phyloP scores from a whole-genome alignment of 148 eudicot species.

The Simmondsia chinensis region DNA sequence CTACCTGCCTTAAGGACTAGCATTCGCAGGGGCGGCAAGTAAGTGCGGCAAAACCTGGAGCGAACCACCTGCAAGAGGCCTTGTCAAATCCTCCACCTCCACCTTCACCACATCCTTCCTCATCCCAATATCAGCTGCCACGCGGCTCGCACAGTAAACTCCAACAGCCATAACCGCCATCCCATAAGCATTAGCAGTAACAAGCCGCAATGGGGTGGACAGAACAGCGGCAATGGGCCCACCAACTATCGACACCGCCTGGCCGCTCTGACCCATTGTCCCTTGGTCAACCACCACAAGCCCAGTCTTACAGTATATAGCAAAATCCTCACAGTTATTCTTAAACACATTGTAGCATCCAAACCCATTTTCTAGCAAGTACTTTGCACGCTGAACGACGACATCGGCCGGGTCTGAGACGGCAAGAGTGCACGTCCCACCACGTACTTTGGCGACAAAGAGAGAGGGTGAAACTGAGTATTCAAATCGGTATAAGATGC shows the following conservation, averaged over 20 bases:
- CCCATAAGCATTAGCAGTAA: conserved; percentile 52
- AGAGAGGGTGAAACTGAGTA: conserved; percentile 50
- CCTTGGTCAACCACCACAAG: conserved; percentile 44
- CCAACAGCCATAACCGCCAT: conserved; percentile 62
- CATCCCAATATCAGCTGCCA: conserved; percentile 78
- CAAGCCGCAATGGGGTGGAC: conserved; percentile 41
- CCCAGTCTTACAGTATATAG: conserved; percentile 83
- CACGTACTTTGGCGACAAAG: conserved; percentile 69
- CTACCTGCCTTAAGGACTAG: no score
- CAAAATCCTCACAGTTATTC: conserved; percentile 77
- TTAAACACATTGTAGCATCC: conserved; percentile 66
- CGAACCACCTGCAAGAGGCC: conserved; percentile 34
- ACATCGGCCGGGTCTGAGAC: conserved; percentile 38
- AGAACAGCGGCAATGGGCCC: conserved; percentile 71
- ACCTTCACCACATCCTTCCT: conserved; percentile 67
- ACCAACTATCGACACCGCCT: conserved; percentile 59
- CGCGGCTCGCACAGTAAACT: conserved; percentile 63
- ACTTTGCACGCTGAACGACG: conserved; percentile 56
- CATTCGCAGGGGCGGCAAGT: no score
- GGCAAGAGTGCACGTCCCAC: conserved; percentile 83
- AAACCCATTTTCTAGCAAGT: conserved; percentile 56
- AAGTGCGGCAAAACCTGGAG: conserved; percentile 28
- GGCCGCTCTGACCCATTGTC: conserved; percentile 65
- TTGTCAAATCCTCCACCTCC: conserved; percentile 46
- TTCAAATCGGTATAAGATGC: conserved; percentile 63